Conservation (phyloP, 805 yeast genomes). For the Myxozyma udenii region DNA sequence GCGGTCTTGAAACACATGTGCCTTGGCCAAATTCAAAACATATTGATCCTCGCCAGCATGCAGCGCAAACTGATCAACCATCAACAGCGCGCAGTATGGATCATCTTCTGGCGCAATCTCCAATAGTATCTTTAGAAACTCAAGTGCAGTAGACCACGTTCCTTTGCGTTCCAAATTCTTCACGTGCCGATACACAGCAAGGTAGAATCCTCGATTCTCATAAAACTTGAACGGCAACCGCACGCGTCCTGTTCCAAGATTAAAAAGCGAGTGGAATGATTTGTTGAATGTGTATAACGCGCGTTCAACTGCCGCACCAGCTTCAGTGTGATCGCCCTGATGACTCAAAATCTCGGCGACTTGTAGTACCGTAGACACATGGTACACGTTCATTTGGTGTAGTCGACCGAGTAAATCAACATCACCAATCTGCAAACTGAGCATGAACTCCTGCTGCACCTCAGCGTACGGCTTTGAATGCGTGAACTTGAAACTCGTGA, state of each 20-base stretch:
- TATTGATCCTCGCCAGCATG: slow-evolving; percentile 62
- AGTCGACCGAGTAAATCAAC: slow-evolving; percentile 65
- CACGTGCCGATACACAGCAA: slow-evolving; percentile 70
- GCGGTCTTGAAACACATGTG: slow-evolving; percentile 54
- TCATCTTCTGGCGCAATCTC: slow-evolving; percentile 69
- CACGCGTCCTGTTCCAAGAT: slow-evolving; percentile 52
- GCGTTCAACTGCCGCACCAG: slow-evolving; percentile 71
- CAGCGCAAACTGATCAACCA: slow-evolving; percentile 75
- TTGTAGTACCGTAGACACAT: slow-evolving; percentile 73
- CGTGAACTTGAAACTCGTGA: slow-evolving; percentile 53
- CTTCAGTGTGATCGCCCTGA: slow-evolving; percentile 68
- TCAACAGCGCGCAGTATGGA: slow-evolving; percentile 79
- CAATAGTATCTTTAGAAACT: slow-evolving; percentile 66
- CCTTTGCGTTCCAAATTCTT: slow-evolving; percentile 70
- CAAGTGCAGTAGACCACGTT: slow-evolving; percentile 71
- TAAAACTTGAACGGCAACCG: slow-evolving; percentile 73
- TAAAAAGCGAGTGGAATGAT: slow-evolving; percentile 59
- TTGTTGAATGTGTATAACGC: slow-evolving; percentile 79
- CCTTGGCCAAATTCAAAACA: slow-evolving; percentile 55
- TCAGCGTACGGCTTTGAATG: slow-evolving; percentile 43
- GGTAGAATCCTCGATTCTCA: slow-evolving; percentile 72
- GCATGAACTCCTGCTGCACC: slow-evolving; percentile 46
- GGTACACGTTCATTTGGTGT: slow-evolving; percentile 63
- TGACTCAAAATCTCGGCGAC: slow-evolving; percentile 69
- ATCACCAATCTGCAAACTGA: slow-evolving; percentile 67